These are phyloP conservation scores for Aspergillus ibericus DNA, from an alignment of 2,329 filamentous ascomycete species.

Conservation along the genomic window DNA sequence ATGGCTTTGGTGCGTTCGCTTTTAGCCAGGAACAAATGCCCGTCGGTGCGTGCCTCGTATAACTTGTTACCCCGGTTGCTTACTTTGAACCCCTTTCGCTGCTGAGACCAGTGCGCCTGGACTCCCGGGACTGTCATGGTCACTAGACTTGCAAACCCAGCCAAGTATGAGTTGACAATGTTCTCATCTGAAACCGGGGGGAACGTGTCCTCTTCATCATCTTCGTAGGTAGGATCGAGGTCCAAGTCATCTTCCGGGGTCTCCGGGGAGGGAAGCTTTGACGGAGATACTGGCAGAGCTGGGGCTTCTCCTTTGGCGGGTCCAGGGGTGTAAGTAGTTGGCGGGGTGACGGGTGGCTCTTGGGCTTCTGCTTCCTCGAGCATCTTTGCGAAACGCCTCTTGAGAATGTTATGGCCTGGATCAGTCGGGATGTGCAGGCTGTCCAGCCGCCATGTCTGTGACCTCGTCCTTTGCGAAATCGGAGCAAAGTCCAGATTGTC, in stretches of 20 bases:
- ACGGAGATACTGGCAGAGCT: too few species aligned
- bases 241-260: not conserved
- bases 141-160: not conserved
- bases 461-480: not conserved
- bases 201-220: not conserved
- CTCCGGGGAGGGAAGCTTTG: too few species aligned
- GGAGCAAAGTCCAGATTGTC: not conserved
- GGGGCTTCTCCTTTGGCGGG: too few species aligned
- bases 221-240: not conserved
- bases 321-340: too few species aligned
- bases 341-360: not conserved
- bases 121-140: not conserved
- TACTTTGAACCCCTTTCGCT: not conserved
- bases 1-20: not conserved
- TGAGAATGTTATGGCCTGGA: too few species aligned
- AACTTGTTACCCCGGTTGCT: not conserved
- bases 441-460: too few species aligned
- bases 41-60: not conserved
- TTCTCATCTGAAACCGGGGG: not conserved
- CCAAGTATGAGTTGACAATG: not conserved
- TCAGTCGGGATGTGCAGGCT: not conserved
- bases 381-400: too few species aligned
- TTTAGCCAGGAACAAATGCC: not conserved
- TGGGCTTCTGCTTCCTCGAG: too few species aligned
- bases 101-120: not conserved